Base-by-base conservation (phyloP, 2,329 filamentous ascomycete genomes). In the Escovopsis sp. region DNA sequence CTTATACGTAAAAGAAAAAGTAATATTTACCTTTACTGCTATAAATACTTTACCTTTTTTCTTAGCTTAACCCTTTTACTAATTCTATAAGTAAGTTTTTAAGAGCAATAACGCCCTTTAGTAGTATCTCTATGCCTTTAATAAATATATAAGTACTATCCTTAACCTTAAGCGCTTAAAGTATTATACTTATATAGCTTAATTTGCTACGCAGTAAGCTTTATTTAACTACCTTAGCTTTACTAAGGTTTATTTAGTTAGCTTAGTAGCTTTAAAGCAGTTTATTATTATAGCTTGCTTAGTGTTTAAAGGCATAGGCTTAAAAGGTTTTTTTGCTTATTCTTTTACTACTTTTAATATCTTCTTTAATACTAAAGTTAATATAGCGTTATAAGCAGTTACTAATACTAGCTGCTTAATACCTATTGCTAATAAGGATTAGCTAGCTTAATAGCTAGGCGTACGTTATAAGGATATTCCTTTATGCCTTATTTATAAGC, bases 341-440 rank as follows among this genome's bases (percentile, higher is more conserved):
- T 5, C 9, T 21, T 21, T 5, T 21, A 21, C 9, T 5, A 21
- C 19, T 21, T 21, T 21, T 21, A 21, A 21, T 21, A 21, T 21
- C 9, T 21, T 21, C 9, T 9, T 21, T 16, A 19, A 31, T 17
- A 9, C n/a, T 31, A 31, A 33, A 33, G 25, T 25, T 23, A 23
- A 23, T 33, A 25, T 21, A 33, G n/a, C 19, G 5, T n/a, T n/a
- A n/a, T 21, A 21, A 5, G 9, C 9, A 5, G 9, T 21, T 21
- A 21, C 9, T 5, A 21, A 21, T 21, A 21, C 19, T 21, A 21
- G 19, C 19, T 21, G 9, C 19, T 21, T 21, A 34, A 38, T 7
- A 23, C 27, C 33, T 28, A 32, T 23, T 9, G 23, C 12, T 36
- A 32, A 31, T 31, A 32, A 36, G 17, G 19, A 31, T 36, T 31